Evolutionary conservation across 768 basidiomycete genomes (phyloP).

Genomic region (Amanita subjunquillea): DNA sequence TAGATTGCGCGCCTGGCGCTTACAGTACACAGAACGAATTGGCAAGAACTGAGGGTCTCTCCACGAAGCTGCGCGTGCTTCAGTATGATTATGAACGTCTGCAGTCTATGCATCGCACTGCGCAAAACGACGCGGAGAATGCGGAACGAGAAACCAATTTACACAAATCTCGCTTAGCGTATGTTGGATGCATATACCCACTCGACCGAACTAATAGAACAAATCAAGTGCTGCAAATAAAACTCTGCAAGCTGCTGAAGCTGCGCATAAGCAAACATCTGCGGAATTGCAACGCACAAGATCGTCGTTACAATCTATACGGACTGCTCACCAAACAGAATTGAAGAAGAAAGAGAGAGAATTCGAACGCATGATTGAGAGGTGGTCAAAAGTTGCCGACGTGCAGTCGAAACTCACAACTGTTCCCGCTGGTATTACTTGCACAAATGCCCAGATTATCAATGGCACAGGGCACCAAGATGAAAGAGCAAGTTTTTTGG

Average conservation of each 20-base stretch:
- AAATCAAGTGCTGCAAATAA: constrained; percentile 37
- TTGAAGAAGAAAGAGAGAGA: constrained; percentile 79
- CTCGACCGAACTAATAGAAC: constrained; percentile 2
- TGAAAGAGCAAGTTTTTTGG: constrained; percentile 21
- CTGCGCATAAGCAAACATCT: constrained; percentile 59
- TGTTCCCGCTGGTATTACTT: constrained; percentile 40
- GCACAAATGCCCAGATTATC: constrained; percentile 39
- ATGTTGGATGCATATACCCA: constrained; percentile 19
- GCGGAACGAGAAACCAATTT: constrained; percentile 74
- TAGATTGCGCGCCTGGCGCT: background rate
- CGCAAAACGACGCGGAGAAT: constrained; percentile 50
- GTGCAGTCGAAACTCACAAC: constrained; percentile 48
- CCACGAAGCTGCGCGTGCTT: constrained; percentile 65
- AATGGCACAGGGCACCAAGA: constrained; percentile 34
- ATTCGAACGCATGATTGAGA: constrained; percentile 61
- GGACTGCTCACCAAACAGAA: constrained; percentile 60
- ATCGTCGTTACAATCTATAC: constrained; percentile 54
- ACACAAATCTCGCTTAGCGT: constrained; percentile 66
- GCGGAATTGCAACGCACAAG: constrained; percentile 67
- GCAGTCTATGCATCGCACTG: constrained; percentile 47
- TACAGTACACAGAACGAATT: constrained; percentile 46
- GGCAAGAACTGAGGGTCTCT: constrained; percentile 65
- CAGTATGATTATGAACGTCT: constrained; percentile 78
- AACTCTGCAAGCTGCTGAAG: constrained; percentile 47
- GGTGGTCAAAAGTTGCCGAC: constrained; percentile 65